Percentiles rank a stretch among this genome's conserved stretches.
phyloP scores from a whole-genome alignment of 192 early-diverging fungal genomes.

The Coemansia sp. region DNA sequence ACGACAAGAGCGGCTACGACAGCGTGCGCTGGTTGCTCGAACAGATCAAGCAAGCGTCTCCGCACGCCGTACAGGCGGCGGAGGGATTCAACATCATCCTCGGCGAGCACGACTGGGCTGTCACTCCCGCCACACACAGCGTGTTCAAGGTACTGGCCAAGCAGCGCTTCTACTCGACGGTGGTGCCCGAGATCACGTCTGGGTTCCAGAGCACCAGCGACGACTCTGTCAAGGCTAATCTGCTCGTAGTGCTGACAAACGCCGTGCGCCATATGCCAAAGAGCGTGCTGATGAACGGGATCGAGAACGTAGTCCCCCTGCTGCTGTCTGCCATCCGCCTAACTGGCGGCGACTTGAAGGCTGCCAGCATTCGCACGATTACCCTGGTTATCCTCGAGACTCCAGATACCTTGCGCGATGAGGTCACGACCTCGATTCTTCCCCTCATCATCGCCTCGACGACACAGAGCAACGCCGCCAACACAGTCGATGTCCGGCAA shows the following conservation, averaged over 20 bases:
- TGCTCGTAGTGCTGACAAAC: slow-evolving; percentile 83
- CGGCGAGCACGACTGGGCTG: slow-evolving; percentile 67
- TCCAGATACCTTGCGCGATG: slow-evolving; percentile 60
- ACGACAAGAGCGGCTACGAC: slow-evolving; percentile 44
- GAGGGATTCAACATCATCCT: slow-evolving; percentile 76
- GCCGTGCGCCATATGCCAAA: slow-evolving; percentile 82
- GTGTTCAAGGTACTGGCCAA: slow-evolving; percentile 72
- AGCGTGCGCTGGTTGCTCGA: slow-evolving; percentile 38
- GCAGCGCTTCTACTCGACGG: slow-evolving; percentile 83
- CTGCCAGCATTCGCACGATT: slow-evolving; percentile 78
- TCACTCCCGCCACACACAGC: slow-evolving; percentile 64
- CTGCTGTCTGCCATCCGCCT: slow-evolving; percentile 74
- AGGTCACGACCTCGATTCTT: slow-evolving; percentile 22
- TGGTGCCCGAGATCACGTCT: slow-evolving; percentile 67
- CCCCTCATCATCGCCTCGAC: slow-evolving; percentile 26
- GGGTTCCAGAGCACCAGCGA: slow-evolving; percentile 44
- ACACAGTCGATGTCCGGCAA: slow-evolving; percentile 64
- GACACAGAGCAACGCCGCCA: slow-evolving; percentile 9
- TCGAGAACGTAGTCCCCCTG: slow-evolving; percentile 77
- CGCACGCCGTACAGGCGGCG: slow-evolving; percentile 49
- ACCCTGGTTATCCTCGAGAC: slow-evolving; percentile 72
- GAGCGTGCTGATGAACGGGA: slow-evolving; percentile 76
- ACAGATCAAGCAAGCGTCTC: slow-evolving; percentile 20
- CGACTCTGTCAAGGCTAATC: slow-evolving; percentile 66
- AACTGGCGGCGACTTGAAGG: slow-evolving; percentile 67